Evolutionary conservation across 78 protist species (phyloP).

Genomic region (Isochrysis galbana): DNA sequence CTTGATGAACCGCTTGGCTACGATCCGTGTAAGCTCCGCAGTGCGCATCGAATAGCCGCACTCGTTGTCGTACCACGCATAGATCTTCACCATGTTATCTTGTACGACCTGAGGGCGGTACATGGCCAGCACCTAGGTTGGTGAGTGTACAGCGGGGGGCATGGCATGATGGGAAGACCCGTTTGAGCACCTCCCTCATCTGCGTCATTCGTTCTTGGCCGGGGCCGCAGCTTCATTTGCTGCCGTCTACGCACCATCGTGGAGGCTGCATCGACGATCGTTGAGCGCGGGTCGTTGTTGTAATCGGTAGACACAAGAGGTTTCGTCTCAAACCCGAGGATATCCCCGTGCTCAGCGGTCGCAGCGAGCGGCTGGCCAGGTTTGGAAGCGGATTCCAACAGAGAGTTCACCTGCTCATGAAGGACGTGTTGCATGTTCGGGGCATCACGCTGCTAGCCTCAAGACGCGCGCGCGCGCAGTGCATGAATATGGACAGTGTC

Average conservation of each 20-base stretch:
- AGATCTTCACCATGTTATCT: background rate
- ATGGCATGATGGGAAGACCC: too few species aligned
- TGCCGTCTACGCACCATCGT: too few species aligned
- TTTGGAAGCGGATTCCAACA: background rate
- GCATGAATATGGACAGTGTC: background rate
- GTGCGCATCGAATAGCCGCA: background rate
- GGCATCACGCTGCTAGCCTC: background rate
- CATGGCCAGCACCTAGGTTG: too few species aligned
- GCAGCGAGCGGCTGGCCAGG: background rate
- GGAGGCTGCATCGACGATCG: slow-evolving; percentile 26
- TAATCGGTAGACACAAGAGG: background rate
- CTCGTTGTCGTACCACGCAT: slow-evolving; percentile 47
- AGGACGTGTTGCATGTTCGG: background rate
- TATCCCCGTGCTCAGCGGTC: background rate
- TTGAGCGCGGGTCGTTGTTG: background rate
- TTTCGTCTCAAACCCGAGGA: slow-evolving; percentile 22
- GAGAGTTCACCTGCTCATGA: slow-evolving; percentile 23
- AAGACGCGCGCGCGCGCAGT: background rate
- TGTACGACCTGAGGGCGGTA: too few species aligned
- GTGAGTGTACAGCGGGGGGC: too few species aligned
- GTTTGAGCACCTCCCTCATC: too few species aligned
- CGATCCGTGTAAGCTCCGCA: slow-evolving; percentile 14
- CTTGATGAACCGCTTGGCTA: background rate
- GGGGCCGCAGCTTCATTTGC: too few species aligned
- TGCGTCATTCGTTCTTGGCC: too few species aligned